Percentiles rank a stretch among this genome's conserved stretches.
These are phyloP conservation scores for Tylopilus intermedius DNA, from an alignment of 768 basidiomycete genomes.

Conservation along the genomic window DNA sequence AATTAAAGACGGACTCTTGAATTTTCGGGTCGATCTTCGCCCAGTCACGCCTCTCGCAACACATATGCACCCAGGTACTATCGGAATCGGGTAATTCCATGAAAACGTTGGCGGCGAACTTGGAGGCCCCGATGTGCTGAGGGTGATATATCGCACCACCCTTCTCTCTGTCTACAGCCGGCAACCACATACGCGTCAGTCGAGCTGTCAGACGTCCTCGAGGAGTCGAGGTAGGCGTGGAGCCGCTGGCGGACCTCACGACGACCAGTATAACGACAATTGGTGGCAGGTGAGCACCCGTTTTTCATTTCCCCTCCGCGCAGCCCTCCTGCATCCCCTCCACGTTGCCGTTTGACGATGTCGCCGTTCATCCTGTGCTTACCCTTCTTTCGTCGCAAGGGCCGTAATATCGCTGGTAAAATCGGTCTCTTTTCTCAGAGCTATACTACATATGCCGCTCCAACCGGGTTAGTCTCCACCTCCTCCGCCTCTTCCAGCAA, in stretches of 20 bases:
- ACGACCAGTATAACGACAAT: slow-evolving; percentile 89
- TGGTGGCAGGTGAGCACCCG: slow-evolving; percentile 76
- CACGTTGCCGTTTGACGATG: slow-evolving; percentile 22
- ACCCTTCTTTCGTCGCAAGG: slow-evolving; percentile 42
- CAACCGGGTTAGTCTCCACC: slow-evolving; percentile 29
- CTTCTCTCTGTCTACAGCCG: background rate
- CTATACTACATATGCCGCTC: slow-evolving; percentile 68
- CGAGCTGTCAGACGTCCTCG: too few relatives aligned
- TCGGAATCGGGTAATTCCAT: slow-evolving; percentile 3
- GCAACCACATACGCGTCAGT: too few relatives aligned
- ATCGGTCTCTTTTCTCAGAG: slow-evolving; percentile 85
- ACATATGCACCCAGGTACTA: slow-evolving; percentile 27
- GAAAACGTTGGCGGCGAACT: slow-evolving; percentile 27
- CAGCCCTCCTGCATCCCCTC: slow-evolving; percentile 5
- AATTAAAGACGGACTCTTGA: slow-evolving; percentile 3
- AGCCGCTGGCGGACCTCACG: slow-evolving; percentile 24
- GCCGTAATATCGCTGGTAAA: slow-evolving; percentile 75
- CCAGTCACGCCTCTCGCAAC: slow-evolving; percentile 12
- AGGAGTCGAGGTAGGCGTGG: too few relatives aligned
- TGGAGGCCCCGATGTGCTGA: slow-evolving; percentile 13
- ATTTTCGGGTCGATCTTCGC: slow-evolving; percentile 1
- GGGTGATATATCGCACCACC: slow-evolving; percentile 11
- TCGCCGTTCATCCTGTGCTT: slow-evolving; percentile 23
- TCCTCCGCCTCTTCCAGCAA: slow-evolving; percentile 24
- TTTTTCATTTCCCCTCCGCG: slow-evolving; percentile 8